Base-by-base conservation (phyloP, 177 flowering plant species). In the Vitis hybrid region DNA sequence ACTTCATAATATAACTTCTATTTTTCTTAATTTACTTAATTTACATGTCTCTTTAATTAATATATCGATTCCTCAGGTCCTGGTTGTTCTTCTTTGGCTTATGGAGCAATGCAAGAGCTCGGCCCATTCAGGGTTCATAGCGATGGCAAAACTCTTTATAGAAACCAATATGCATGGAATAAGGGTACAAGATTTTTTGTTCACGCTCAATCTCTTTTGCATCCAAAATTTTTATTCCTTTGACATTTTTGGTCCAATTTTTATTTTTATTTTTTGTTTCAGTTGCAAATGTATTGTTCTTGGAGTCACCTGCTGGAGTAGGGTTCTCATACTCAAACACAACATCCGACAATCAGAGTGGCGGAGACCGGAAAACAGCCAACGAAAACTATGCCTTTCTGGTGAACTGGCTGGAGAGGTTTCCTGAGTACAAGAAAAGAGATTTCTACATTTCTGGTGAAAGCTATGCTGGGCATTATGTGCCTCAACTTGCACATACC, bases 391-490 rank as follows among this genome's bases (percentile, higher is more conserved):
- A 77, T 58, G 72, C 69, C 8, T 91, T 91, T 68, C 70, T 91
- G 68, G 50, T 82, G 63, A 87, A 89, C 58, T 91, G 97, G 96
- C 58, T 91, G 11, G 83, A 89, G 65, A 83, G 93, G 60, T 91
- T 89, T 80, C 90, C 96, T 0, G 93, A 88, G 55, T 91, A 84
- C 73, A 89, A 86, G 67, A 66, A 57, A 17, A 75, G 91, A 14
- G 91, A 89, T 3, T 88, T 91, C 52, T 91, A 82, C 75, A 84
- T 91, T 10, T 41, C 97, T 1, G 97, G 97, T 0, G 93, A 91
- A 58, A 89, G 96, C 61, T 91, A 89, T 61, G 92, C 89, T 0
- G 95, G 95, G 0, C 91, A 89, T 78, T 90, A 90, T 70, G 89
- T 83, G 0, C 97, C 97, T 64, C 92, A 91, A 57, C 86, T 91